A percentile compares a stretch with the other conserved stretches of the same genome.
Conservation (phyloP, 495 filamentous ascomycete genomes). For the Xylaria flabelliformis region DNA sequence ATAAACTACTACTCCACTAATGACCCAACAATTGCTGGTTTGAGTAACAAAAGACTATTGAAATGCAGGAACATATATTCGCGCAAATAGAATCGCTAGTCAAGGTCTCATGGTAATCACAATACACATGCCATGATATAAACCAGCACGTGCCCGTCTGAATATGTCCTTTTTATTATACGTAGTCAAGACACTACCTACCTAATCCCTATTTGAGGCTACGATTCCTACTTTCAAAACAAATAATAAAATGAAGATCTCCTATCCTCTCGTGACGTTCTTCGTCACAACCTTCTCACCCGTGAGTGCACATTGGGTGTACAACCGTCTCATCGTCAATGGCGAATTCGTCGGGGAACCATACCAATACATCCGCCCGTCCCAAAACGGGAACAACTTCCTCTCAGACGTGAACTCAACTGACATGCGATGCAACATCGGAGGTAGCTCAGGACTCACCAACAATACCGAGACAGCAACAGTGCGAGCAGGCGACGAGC, state of each 20-base stretch:
- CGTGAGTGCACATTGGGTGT: slow-evolving; percentile 21
- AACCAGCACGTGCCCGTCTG: no score
- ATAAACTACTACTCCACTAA: not conserved
- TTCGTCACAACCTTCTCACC: not conserved
- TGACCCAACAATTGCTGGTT: not conserved
- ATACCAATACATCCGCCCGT: slow-evolving; percentile 28
- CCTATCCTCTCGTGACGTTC: not conserved
- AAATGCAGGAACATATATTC: not conserved
- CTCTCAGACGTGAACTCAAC: slow-evolving; percentile 42
- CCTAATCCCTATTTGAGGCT: no score
- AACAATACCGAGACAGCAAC: slow-evolving; percentile 19
- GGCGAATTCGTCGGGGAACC: slow-evolving; percentile 23
- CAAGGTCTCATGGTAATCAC: no score
- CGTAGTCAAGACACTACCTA: no score
- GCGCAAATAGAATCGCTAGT: not conserved
- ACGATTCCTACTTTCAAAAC: no score
- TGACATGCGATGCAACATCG: slow-evolving; percentile 46
- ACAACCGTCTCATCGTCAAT: slow-evolving; percentile 29
- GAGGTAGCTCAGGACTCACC: not conserved
- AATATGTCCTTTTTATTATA: no score
- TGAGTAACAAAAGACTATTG: not conserved
- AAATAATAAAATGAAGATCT: not conserved
- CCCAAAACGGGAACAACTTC: slow-evolving; percentile 28
- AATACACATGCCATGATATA: no score
- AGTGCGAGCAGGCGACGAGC: slow-evolving; percentile 38